phyloP scores from a whole-genome alignment of 495 filamentous ascomycete species.

The Trichoderma asperelloides region DNA sequence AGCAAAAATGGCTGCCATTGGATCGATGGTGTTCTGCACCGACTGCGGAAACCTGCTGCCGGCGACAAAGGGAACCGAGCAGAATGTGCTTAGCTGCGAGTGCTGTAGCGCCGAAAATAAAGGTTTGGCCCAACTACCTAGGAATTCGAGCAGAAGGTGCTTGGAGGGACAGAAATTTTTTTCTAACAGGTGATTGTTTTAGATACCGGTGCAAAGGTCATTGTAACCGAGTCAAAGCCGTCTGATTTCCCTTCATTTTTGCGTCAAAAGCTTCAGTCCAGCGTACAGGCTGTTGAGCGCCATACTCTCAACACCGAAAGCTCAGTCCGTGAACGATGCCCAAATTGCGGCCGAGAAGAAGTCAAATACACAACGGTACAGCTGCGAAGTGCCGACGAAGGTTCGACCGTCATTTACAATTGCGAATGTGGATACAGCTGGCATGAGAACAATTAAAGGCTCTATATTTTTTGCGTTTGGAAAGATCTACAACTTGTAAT shows the following conservation, averaged over 20 bases:
- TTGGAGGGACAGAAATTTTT: not conserved
- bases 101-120: constrained; percentile 77
- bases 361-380: constrained; percentile 82
- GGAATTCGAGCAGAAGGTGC: not conserved
- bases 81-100: constrained; percentile 69
- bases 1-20: constrained; percentile 67
- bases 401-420: constrained; percentile 78
- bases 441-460: constrained; percentile 49
- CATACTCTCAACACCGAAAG: constrained; percentile 73
- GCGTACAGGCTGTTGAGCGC: constrained; percentile 70
- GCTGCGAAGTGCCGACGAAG: constrained; percentile 88
- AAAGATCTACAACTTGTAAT: not conserved
- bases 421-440: constrained; percentile 76
- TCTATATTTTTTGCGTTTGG: not conserved
- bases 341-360: constrained; percentile 70
- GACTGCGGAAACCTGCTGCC: constrained; percentile 90
- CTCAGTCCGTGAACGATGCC: constrained; percentile 57
- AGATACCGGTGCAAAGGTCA: constrained; percentile 76
- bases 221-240: constrained; percentile 75
- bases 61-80: constrained; percentile 60
- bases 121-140: constrained; percentile 46
- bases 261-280: constrained; percentile 67
- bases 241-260: constrained; percentile 81
- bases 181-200: constrained; percentile 5
- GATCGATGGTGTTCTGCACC: constrained; percentile 86